These are phyloP conservation scores for Thalassiosira tumida DNA, from an alignment of 352 stramenopile genomes.

Conservation along the genomic window DNA sequence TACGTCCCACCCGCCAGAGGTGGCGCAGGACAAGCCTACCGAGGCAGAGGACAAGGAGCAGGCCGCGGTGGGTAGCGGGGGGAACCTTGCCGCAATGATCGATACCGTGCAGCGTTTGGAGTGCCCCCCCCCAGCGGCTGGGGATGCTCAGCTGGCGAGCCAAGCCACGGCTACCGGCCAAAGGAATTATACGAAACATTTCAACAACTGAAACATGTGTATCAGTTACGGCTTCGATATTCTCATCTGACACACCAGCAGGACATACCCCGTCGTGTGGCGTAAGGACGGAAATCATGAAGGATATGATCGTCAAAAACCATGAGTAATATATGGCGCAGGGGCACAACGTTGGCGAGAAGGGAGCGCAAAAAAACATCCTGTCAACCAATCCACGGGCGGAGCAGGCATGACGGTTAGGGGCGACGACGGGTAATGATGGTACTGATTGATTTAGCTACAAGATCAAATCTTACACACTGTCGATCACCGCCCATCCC, in stretches of 20 bases:
- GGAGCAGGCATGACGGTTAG: neutral
- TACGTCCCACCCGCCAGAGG: neutral
- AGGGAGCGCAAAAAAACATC: neutral
- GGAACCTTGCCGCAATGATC: neutral
- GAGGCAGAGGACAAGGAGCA: neutral
- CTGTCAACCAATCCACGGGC: neutral
- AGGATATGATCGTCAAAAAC: no score
- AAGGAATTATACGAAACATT: neutral
- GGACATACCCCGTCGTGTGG: neutral
- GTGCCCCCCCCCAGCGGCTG: neutral
- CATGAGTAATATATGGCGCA: no score
- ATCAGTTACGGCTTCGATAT: neutral
- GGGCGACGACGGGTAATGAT: neutral
- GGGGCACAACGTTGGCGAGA: no score
- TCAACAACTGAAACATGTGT: neutral
- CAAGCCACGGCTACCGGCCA: neutral
- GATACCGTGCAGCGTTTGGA: neutral
- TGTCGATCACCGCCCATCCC: neutral
- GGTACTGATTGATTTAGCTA: neutral
- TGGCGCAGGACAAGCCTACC: neutral
- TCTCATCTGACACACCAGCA: neutral
- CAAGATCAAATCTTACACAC: neutral
- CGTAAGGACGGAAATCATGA: no score
- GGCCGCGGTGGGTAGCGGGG: neutral
- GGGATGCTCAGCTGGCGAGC: no score